phyloP scores from a whole-genome alignment of 2,329 filamentous ascomycete species.

The Chaetomium sp. region DNA sequence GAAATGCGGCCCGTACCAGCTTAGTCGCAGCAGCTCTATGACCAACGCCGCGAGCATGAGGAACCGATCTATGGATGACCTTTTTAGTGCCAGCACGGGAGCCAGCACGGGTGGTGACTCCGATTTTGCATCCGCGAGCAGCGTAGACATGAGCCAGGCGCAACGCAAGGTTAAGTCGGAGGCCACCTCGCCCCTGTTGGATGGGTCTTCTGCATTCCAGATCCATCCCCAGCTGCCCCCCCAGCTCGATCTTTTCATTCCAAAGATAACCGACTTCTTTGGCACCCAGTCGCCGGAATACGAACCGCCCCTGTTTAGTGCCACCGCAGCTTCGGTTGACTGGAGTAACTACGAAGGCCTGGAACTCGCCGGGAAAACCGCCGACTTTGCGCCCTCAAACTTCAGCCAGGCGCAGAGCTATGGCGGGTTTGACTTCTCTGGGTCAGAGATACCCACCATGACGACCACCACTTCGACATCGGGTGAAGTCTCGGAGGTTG shows the following conservation, averaged over 20 bases:
- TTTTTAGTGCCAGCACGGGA: constrained; percentile 37
- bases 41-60: constrained; percentile 46
- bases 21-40: constrained; percentile 52
- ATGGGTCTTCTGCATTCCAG: constrained; percentile 40
- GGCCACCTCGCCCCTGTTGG: constrained; percentile 52
- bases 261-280: constrained; percentile 47
- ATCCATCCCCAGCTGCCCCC: constrained; percentile 49
- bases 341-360: constrained; percentile 48
- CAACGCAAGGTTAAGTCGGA: constrained; percentile 55
- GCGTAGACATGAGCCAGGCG: constrained; percentile 33
- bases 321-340: constrained; percentile 49
- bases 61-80: constrained; percentile 40
- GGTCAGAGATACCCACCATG: constrained; percentile 48
- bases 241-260: constrained; percentile 48
- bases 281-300: constrained; percentile 40
- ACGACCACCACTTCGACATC: constrained; percentile 58
- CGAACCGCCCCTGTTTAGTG: constrained; percentile 56
- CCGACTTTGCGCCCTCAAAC: constrained; percentile 45
- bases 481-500: constrained; percentile 61
- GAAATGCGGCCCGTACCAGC: constrained; percentile 56
- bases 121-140: constrained; percentile 32
- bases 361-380: constrained; percentile 41
- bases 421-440: constrained; percentile 47
- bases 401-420: constrained; percentile 51
- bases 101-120: constrained; percentile 33